These are phyloP conservation scores for Phylloboletellus chloephorus DNA, from an alignment of 1,284 basidiomycete species.

Conservation along the genomic window DNA sequence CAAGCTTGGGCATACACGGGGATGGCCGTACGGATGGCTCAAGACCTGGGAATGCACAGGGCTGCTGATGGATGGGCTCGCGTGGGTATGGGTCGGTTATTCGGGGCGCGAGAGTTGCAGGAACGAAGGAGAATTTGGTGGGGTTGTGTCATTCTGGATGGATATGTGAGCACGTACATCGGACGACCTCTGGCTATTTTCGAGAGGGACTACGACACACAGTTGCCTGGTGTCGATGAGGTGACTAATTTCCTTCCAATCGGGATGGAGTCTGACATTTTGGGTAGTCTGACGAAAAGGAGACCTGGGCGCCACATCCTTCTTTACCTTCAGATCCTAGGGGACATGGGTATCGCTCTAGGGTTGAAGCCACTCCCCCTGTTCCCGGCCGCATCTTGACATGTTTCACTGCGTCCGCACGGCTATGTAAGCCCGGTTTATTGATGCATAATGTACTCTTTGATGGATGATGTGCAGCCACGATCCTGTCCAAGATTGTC, in stretches of 20 bases:
- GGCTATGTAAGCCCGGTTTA: conserved; percentile 51
- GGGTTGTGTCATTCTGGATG: conserved; percentile 74
- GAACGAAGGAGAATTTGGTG: conserved; percentile 78
- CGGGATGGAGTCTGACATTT: conserved; percentile 1
- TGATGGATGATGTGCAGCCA: conserved; percentile 39
- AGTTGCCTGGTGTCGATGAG: conserved; percentile 60
- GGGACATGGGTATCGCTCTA: conserved; percentile 26
- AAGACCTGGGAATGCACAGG: conserved; percentile 82
- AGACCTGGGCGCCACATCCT: conserved; percentile 47
- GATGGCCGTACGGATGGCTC: conserved; percentile 78
- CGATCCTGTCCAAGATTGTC: conserved; percentile 62
- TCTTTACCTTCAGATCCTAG: conserved; percentile 34
- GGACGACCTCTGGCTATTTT: conserved; percentile 74
- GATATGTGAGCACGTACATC: conserved; percentile 77
- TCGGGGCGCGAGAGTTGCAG: conserved; percentile 62
- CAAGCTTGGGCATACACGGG: conserved; percentile 80
- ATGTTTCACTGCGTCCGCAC: conserved; percentile 71
- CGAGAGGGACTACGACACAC: conserved; percentile 77
- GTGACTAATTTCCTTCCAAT: conserved; percentile 32
- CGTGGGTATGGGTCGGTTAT: conserved; percentile 51
- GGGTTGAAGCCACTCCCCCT: conserved; percentile 24
- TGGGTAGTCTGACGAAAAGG: conserved; percentile 54
- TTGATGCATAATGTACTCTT: not conserved
- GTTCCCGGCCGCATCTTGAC: conserved; percentile 56
- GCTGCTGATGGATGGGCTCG: conserved; percentile 71